Evolutionary conservation across 495 filamentous ascomycete species (phyloP).

Genomic region (Neurospora tetraspora): DNA sequence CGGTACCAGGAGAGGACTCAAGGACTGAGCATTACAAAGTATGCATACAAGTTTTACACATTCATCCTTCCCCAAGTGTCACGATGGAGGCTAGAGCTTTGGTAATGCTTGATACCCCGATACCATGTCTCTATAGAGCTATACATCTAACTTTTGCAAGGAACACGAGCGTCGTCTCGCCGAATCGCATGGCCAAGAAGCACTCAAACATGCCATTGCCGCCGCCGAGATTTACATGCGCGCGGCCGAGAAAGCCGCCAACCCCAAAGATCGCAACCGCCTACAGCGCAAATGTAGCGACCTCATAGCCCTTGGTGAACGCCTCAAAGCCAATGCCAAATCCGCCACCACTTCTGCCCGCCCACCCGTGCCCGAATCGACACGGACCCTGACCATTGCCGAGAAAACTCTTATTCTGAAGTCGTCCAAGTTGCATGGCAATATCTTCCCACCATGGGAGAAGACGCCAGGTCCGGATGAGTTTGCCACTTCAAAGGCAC

Average conservation of each 20-base stretch:
- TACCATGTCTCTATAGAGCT: slow-evolving; percentile 13
- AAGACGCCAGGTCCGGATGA: slow-evolving; percentile 36
- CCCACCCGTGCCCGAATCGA: slow-evolving; percentile 42
- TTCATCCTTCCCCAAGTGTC: not conserved
- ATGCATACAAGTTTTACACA: slow-evolving; percentile 3
- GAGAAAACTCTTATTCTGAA: slow-evolving; percentile 74
- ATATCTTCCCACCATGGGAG: slow-evolving; percentile 75
- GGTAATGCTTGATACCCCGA: not conserved
- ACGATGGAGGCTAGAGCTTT: slow-evolving; percentile 19
- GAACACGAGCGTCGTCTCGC: slow-evolving; percentile 50
- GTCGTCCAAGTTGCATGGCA: slow-evolving; percentile 68
- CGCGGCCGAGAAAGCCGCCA: slow-evolving; percentile 46
- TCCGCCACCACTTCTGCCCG: slow-evolving; percentile 13
- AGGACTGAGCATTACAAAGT: not conserved
- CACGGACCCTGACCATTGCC: slow-evolving; percentile 51
- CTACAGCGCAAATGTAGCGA: slow-evolving; percentile 57
- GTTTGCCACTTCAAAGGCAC: not conserved
- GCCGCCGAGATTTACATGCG: slow-evolving; percentile 73
- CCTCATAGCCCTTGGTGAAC: slow-evolving; percentile 58
- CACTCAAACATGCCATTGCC: slow-evolving; percentile 61
- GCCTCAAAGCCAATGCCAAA: slow-evolving; percentile 47
- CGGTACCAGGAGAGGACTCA: not conserved
- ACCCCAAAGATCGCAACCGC: slow-evolving; percentile 43
- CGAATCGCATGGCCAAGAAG: slow-evolving; percentile 48
- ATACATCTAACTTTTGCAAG: slow-evolving; percentile 30